Percentiles rank a stretch among this genome's conserved stretches.
Evolutionary conservation across 352 stramenopile species (phyloP).

Genomic region (Globisporangium paddicum): DNA sequence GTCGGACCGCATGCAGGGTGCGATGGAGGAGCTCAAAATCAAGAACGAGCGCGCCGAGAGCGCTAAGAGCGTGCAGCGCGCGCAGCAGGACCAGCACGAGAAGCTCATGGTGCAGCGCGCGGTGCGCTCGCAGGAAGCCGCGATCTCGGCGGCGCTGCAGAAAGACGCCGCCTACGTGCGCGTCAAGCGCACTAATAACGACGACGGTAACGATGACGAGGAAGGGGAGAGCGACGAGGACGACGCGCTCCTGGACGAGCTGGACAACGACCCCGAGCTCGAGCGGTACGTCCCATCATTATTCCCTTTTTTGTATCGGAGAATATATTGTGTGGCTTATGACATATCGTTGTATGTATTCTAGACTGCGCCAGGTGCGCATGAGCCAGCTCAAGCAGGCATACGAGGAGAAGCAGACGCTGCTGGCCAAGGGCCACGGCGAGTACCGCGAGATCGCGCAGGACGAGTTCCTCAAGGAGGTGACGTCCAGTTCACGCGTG

Average conservation of each 20-base stretch:
- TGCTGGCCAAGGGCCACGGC: conserved; percentile 71
- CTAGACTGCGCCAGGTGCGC: conserved; percentile 77
- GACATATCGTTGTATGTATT: conserved; percentile 1
- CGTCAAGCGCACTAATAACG: conserved; percentile 2
- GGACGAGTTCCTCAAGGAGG: conserved; percentile 95
- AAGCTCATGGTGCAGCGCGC: conserved; percentile 16
- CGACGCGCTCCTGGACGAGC: conserved; percentile 52
- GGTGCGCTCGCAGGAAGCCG: conserved; percentile 22
- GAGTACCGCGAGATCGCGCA: conserved; percentile 91
- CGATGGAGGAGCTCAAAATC: conserved; percentile 67
- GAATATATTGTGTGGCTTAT: not conserved
- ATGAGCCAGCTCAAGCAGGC: conserved; percentile 64
- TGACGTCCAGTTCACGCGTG: conserved; percentile 77
- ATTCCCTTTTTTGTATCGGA: not conserved
- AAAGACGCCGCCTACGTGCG: conserved; percentile 23
- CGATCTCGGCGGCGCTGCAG: conserved; percentile 23
- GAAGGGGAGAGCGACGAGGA: conserved; percentile 22
- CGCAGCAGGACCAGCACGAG: conserved; percentile 25
- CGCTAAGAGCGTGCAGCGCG: conserved; percentile 15
- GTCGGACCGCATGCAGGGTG: conserved; percentile 64
- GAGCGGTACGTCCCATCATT: conserved; percentile 29
- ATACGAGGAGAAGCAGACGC: conserved; percentile 48
- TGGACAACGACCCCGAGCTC: conserved; percentile 81
- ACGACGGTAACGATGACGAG: conserved; percentile 15
- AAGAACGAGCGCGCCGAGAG: conserved; percentile 34